Percentiles rank a stretch among this genome's conserved stretches.
phyloP scores from a whole-genome alignment of 225 moss, liverwort and hornwort genomes.

The Bryoerythrophyllum caledonicum region DNA sequence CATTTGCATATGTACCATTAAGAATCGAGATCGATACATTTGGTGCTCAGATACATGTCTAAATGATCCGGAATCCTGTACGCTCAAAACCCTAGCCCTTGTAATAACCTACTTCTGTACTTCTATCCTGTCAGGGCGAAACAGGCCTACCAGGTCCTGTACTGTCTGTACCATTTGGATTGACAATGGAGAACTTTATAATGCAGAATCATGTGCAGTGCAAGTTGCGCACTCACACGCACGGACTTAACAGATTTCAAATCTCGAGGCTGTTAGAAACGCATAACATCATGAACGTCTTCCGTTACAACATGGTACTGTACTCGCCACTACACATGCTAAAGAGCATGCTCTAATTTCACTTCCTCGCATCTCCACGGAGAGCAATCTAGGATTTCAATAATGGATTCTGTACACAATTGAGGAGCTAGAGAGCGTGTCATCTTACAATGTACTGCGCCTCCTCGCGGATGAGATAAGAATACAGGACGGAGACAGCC shows the following conservation, averaged over 20 bases:
- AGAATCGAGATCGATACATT: constrained; percentile 7
- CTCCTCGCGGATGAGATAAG: constrained; percentile 62
- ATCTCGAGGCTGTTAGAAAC: constrained; percentile 14
- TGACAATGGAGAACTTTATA: not conserved
- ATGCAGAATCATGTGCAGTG: constrained; percentile 9
- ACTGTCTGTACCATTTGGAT: constrained; percentile 7
- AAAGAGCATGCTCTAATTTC: not conserved
- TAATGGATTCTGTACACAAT: constrained; percentile 5
- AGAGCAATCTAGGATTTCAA: not conserved
- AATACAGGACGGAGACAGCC: constrained; percentile 43
- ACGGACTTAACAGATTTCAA: not conserved
- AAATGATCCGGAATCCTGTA: not conserved
- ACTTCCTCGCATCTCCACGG: not conserved
- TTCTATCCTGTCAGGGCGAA: constrained; percentile 12
- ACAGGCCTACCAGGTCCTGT: constrained; percentile 7
- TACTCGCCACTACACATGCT: not conserved
- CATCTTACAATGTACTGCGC: constrained; percentile 47
- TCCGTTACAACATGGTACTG: constrained; percentile 1
- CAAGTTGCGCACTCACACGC: constrained; percentile 3
- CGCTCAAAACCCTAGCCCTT: not conserved
- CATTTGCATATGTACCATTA: constrained; percentile 17
- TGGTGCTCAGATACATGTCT: constrained; percentile 5
- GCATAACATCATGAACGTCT: not conserved
- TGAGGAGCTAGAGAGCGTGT: not conserved
- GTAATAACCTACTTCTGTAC: not conserved